Percentiles rank a stretch among this genome's conserved stretches.
Evolutionary conservation across 176 grass and related monocot genomes (phyloP).

Genomic region (Melocanna baccifera): DNA sequence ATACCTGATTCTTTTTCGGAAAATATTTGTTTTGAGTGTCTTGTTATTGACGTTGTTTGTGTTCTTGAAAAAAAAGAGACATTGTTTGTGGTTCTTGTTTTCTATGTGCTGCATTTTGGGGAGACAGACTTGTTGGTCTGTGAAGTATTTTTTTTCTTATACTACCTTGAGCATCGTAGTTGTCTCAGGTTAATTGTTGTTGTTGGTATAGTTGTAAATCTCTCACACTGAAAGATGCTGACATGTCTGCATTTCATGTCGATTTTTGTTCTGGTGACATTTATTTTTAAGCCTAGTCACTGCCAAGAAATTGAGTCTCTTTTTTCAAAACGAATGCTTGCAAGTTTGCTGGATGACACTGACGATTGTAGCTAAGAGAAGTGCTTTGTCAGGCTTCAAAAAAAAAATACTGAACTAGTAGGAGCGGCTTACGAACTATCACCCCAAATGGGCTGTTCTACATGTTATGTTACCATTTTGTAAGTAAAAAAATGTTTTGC

Average conservation of each 20-base stretch:
- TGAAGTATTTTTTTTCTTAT: not conserved
- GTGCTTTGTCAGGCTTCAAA: not conserved
- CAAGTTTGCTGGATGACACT: not conserved
- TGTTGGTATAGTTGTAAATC: not conserved
- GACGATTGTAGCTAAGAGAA: not conserved
- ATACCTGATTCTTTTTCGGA: not conserved
- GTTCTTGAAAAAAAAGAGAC: not conserved
- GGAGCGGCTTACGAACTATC: not conserved
- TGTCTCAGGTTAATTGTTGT: not conserved
- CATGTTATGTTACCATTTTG: too few species aligned
- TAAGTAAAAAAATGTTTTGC: not conserved
- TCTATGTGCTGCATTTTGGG: not conserved
- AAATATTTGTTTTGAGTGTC: not conserved
- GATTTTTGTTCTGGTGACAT: not conserved
- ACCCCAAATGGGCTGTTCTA: not conserved
- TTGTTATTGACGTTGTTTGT: not conserved
- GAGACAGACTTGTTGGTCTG: not conserved
- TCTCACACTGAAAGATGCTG: not conserved
- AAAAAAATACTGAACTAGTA: not conserved
- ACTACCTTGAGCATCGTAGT: not conserved
- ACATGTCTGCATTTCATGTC: not conserved
- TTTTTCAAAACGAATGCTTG: not conserved
- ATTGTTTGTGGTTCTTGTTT: not conserved
- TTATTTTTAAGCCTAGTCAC: not conserved
- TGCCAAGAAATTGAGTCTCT: not conserved